Evolutionary conservation across 23 red algal genomes (phyloP).

Genomic region (Gracilaria gracilis): DNA sequence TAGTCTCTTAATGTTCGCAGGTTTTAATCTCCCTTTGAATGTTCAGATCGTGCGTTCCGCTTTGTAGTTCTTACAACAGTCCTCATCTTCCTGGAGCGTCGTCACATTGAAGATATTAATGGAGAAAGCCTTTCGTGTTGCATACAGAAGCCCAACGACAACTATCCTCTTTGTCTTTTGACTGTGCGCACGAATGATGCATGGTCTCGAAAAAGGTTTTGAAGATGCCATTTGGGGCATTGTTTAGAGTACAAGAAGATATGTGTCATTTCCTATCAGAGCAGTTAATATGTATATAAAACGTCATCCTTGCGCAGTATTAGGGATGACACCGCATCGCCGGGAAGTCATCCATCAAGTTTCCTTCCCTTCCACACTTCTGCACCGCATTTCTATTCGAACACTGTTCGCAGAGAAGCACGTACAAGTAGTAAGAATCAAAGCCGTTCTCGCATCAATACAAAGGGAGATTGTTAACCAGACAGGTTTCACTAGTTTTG

Average conservation of each 20-base stretch:
- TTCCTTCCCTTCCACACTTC: not conserved
- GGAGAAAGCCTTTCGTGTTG: too few species aligned
- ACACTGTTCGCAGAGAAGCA: not conserved
- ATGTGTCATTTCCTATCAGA: not conserved
- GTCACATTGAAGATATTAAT: too few species aligned
- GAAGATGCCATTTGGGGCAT: not conserved
- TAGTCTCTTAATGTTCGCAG: too few species aligned
- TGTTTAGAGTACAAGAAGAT: not conserved
- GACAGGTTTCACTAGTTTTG: not conserved
- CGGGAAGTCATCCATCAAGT: not conserved
- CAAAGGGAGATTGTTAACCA: not conserved
- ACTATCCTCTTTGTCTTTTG: not conserved
- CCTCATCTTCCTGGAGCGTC: too few species aligned
- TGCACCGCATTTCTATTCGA: not conserved
- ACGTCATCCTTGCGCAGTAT: not conserved
- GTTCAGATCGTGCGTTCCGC: too few species aligned
- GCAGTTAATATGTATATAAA: not conserved
- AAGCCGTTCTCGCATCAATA: not conserved
- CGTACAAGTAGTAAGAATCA: not conserved
- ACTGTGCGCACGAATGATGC: not conserved
- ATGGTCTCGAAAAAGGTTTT: not conserved
- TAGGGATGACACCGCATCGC: not conserved
- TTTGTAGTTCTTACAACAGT: too few species aligned
- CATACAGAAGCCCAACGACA: too few species aligned
- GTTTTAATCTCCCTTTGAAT: too few species aligned